A percentile compares a stretch with the other conserved stretches of the same genome.
These are phyloP conservation scores for Nasturtium officinale DNA, from an alignment of 345 rosid genomes.

Conservation along the genomic window DNA sequence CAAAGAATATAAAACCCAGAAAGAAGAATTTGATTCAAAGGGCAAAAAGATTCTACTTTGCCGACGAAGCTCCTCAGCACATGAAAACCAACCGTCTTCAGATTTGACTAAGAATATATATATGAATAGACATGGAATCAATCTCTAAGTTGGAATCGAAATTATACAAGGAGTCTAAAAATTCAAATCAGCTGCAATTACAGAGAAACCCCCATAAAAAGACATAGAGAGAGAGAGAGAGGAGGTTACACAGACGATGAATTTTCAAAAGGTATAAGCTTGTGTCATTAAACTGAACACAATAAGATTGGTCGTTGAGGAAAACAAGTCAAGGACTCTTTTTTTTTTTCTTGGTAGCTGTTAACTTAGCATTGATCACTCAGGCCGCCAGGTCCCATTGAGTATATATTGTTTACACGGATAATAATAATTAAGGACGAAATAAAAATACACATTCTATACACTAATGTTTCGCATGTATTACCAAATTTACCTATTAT, in stretches of 20 bases:
- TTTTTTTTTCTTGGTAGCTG: slow-evolving; percentile 3
- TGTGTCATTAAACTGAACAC: slow-evolving; percentile 4
- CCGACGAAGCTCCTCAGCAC: slow-evolving; percentile 27
- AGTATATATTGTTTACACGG: neutral
- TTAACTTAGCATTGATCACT: slow-evolving; percentile 12
- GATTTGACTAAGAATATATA: slow-evolving; percentile 11
- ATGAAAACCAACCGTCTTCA: slow-evolving; percentile 9
- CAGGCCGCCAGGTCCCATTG: slow-evolving; percentile 36
- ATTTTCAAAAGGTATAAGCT: slow-evolving; percentile 16
- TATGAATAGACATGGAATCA: neutral
- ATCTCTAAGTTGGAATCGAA: slow-evolving; percentile 17
- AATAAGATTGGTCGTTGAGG: slow-evolving; percentile 25
- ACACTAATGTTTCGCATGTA: neutral
- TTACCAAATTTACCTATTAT: neutral
- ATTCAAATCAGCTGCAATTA: slow-evolving; percentile 1
- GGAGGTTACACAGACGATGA: neutral
- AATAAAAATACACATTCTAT: neutral
- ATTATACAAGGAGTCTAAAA: too few relatives aligned
- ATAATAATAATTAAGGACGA: neutral
- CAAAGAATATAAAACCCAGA: slow-evolving; percentile 33
- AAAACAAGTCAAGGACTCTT: slow-evolving; percentile 22
- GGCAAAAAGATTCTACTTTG: slow-evolving; percentile 22
- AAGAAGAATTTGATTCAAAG: slow-evolving; percentile 5
- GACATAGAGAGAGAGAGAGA: neutral
- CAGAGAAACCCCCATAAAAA: neutral